Evolutionary conservation across 177 flowering plant species (phyloP).

Genomic region (Tripterygium wilfordii): DNA sequence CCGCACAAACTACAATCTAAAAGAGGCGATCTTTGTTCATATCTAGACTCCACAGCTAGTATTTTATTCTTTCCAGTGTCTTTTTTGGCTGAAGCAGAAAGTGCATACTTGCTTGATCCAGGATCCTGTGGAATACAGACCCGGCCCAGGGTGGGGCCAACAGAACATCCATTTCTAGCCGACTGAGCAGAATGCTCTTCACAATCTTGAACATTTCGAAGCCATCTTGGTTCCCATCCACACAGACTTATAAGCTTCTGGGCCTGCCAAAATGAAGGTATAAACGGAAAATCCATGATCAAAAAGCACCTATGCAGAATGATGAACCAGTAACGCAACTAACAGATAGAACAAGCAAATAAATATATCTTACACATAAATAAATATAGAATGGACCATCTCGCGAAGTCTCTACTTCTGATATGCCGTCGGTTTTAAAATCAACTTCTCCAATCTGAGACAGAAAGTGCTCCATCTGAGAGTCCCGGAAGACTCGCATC

Average conservation of each 20-base stretch:
- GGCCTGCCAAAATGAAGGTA: slow-evolving; percentile 37
- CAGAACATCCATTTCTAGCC: slow-evolving; percentile 74
- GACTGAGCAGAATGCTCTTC: slow-evolving; percentile 99
- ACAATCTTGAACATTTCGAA: slow-evolving; percentile 78
- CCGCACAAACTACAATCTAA: slow-evolving; percentile 98
- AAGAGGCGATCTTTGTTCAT: slow-evolving; percentile 73
- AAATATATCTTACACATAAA: slow-evolving; percentile 51
- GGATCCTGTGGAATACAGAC: slow-evolving; percentile 39
- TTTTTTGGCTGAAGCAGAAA: slow-evolving; percentile 54
- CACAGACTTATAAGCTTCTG: slow-evolving; percentile 91
- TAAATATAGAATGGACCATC: slow-evolving; percentile 48
- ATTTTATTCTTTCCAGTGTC: slow-evolving; percentile 51
- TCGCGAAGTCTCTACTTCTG: slow-evolving; percentile 44
- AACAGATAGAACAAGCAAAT: not conserved
- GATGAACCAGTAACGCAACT: not conserved
- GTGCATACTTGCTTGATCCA: slow-evolving; percentile 49
- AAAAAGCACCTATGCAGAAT: not conserved
- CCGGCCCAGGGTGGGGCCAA: slow-evolving; percentile 50
- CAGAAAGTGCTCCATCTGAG: slow-evolving; percentile 70
- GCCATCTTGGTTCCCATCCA: slow-evolving; percentile 99
- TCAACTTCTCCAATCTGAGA: slow-evolving; percentile 53
- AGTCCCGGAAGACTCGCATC: slow-evolving; percentile 57
- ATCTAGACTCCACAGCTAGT: slow-evolving; percentile 43
- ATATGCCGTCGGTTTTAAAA: slow-evolving; percentile 46
- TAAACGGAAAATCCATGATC: not conserved